Conservation (phyloP, 75 land plant genomes). For the Pseudotsuga menziesii region DNA sequence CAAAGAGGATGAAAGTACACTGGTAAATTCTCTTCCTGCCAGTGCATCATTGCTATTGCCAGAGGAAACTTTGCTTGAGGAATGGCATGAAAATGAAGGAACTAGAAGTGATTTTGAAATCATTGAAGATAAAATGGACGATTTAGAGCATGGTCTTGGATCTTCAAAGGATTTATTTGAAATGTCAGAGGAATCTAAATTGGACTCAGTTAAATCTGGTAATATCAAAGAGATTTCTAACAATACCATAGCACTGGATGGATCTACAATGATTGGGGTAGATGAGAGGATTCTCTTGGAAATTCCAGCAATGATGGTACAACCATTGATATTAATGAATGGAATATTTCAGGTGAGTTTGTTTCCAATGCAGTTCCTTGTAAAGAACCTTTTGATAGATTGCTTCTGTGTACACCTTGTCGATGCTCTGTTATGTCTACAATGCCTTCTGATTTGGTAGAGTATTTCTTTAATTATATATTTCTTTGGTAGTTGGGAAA, state of each 20-base stretch:
- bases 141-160: constrained; percentile 14
- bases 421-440: background rate
- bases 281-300: constrained; percentile 87
- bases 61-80: constrained; percentile 61
- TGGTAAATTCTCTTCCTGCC: constrained; percentile 28
- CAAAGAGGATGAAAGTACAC: constrained; percentile 13
- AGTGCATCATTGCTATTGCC: constrained; percentile 56
- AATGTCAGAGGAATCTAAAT: constrained; percentile 19
- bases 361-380: no score
- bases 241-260: constrained; percentile 26
- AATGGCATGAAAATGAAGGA: constrained; percentile 55
- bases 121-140: constrained; percentile 23
- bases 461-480: background rate
- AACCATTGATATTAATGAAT: constrained; percentile 59
- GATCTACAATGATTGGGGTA: constrained; percentile 47
- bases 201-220: constrained; percentile 13
- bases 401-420: no score
- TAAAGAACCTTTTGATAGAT: no score
- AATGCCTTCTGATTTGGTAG: background rate
- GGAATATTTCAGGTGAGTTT: constrained; percentile 88
- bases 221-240: constrained; percentile 18
- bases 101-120: constrained; percentile 29
- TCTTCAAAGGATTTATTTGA: constrained; percentile 13
- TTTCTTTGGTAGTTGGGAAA: background rate
- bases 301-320: constrained; percentile 82